Evolutionary conservation across 257 asterid genomes (phyloP), one percentile per base, ranked within the genome.

Genomic region (Nicotiana tomentosiformis): DNA sequence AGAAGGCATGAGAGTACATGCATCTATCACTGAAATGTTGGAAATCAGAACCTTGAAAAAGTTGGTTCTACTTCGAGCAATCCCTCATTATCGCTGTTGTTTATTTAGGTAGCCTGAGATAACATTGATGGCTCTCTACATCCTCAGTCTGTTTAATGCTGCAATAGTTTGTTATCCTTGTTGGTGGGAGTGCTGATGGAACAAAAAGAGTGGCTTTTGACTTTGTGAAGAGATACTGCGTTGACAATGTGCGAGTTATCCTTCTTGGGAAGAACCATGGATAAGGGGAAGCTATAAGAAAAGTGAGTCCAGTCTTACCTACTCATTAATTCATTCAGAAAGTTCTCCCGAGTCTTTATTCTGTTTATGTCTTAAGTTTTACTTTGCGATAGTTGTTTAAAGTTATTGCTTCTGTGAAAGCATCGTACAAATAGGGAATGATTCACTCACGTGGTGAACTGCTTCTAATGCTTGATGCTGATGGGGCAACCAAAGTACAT

Each of bases 391-490:
- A 82, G 87, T 85, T 86, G 83, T 87, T 85, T 92, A 84, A 91
- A 87, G 90, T 86, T 61, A 83, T 82, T 85, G 98, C 97, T 94
- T 91, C 84, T 85, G 92, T 88, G 93, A 94, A 91, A 94, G 97
- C 95, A 90, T 86, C 90, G 89, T 87, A 85, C 88, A 80, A 93
- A 91, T 92, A 96, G 99, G 98, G 99, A 81, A 93, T 96, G 97
- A 94, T 96, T 86, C 99, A 96, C 87, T 93, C 99, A 72, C 99
- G 99, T 58, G 99, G 98, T 83, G 97, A 91, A 89, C 90, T 96
- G 66, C 92, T 94, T 84, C 84, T 96, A 86, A 96, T 96, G 99
- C 97, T 96, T 84, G 99, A 96, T 91, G 99, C 99, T 86, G 98
- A 96, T 86, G 98, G 98, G 20, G 98, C 99, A 79, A 96, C 99